Percentiles rank a stretch among this genome's conserved stretches.
phyloP scores from a whole-genome alignment of 164 flowering plant genomes.

The Vitis labrusca region DNA sequence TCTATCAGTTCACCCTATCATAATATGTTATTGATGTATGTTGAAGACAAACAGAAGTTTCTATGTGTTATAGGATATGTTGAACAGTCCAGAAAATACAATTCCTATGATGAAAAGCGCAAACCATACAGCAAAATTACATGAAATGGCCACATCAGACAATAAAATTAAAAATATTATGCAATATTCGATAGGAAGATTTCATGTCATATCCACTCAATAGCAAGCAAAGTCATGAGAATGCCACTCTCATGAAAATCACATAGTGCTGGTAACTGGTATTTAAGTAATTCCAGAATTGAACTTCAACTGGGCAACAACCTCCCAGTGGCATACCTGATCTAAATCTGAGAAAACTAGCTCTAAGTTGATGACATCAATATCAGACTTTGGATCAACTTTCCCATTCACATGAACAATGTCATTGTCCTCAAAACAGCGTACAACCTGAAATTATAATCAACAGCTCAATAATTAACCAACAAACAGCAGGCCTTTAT shows the following conservation, averaged over 20 bases:
- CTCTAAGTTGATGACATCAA: slow-evolving; percentile 94
- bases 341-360: slow-evolving; percentile 91
- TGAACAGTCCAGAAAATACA: not conserved
- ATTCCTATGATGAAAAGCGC: not conserved
- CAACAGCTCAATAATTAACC: not conserved
- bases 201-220: too few relatives aligned
- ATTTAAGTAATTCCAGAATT: not conserved
- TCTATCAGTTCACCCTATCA: slow-evolving; percentile 26
- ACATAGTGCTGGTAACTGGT: not conserved
- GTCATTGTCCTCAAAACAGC: slow-evolving; percentile 98
- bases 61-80: not conserved
- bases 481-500: not conserved
- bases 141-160: too few relatives aligned
- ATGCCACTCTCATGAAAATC: not conserved
- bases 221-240: too few relatives aligned
- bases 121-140: too few relatives aligned
- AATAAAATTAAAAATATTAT: too few relatives aligned
- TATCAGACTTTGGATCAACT: slow-evolving; percentile 92
- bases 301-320: not conserved
- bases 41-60: not conserved
- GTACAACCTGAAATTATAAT: slow-evolving; percentile 67
- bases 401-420: slow-evolving; percentile 94
- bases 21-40: not conserved
- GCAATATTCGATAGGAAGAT: too few relatives aligned
- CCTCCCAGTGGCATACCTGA: slow-evolving; percentile 57